Percentiles rank a stretch among this genome's conserved stretches.
Conservation (phyloP, 2,329 filamentous ascomycete species). For the Huntiella omanensis region DNA sequence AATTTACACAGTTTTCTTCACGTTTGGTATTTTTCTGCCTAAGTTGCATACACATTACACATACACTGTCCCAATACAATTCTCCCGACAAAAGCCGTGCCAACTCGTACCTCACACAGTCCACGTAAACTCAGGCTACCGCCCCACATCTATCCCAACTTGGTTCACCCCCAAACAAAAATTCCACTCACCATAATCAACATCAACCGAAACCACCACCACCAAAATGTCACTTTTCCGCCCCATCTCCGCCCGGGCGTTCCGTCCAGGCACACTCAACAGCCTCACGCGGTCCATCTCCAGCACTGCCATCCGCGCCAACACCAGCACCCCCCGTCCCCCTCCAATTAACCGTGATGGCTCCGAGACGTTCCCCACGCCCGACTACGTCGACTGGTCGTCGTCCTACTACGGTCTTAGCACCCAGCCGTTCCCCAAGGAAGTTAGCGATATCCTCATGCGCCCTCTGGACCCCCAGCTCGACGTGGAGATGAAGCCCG, state of each 20-base stretch:
- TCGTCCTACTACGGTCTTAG: conserved; percentile 68
- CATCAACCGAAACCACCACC: too few relatives aligned
- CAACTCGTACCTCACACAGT: not conserved
- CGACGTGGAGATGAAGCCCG: conserved; percentile 93
- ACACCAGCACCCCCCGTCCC: not conserved
- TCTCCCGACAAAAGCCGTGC: not conserved
- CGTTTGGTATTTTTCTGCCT: not conserved
- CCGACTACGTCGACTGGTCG: conserved; percentile 49
- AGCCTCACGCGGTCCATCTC: not conserved
- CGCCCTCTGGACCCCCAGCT: conserved; percentile 40
- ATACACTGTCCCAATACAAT: not conserved
- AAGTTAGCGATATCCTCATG: conserved; percentile 50
- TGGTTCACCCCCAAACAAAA: not conserved
- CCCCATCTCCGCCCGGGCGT: too few relatives aligned
- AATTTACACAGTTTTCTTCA: not conserved
- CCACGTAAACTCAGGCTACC: not conserved
- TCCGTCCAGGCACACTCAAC: too few relatives aligned
- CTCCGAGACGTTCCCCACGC: not conserved
- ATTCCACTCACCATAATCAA: not conserved
- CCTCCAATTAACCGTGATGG: conserved; percentile 6
- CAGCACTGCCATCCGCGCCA: conserved; percentile 1
- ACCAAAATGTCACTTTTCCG: too few relatives aligned
- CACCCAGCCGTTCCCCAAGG: conserved; percentile 47
- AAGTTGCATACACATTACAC: not conserved
- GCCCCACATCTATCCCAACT: not conserved